Percentiles rank a stretch among this genome's conserved stretches.
Conservation (phyloP, 345 rosid species). For the Murraya koenigii region DNA sequence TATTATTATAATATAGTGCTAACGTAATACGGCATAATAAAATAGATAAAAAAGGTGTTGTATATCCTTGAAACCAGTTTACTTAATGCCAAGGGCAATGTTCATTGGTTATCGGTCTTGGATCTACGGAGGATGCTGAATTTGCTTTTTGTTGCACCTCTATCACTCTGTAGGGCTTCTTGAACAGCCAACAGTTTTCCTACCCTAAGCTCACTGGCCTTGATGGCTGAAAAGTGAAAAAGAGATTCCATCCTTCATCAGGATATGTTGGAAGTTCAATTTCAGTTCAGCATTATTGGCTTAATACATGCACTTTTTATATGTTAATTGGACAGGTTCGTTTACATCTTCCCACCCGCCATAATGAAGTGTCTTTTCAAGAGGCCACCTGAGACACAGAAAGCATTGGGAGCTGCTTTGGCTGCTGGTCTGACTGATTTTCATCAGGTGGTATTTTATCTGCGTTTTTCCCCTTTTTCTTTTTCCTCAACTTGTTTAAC, state of each 20-base stretch:
- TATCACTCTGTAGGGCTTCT: background rate
- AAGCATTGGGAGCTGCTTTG: constrained; percentile 77
- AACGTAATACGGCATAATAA: no score
- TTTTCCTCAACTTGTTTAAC: background rate
- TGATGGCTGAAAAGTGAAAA: background rate
- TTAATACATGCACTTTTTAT: constrained; percentile 16
- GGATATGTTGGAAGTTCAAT: constrained; percentile 9
- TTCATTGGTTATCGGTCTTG: constrained; percentile 3
- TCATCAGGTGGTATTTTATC: constrained; percentile 57
- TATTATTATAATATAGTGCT: no score
- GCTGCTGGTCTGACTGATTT: constrained; percentile 84
- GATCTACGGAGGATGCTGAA: background rate
- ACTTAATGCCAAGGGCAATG: background rate
- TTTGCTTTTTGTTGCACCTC: background rate
- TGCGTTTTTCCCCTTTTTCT: background rate
- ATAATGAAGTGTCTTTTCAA: constrained; percentile 90
- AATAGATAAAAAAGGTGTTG: background rate
- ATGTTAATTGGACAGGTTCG: constrained; percentile 61
- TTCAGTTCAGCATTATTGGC: constrained; percentile 5
- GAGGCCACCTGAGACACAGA: constrained; percentile 95
- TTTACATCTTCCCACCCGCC: constrained; percentile 86
- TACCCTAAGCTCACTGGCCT: background rate
- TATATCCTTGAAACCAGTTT: background rate
- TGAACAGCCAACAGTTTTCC: background rate
- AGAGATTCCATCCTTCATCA: background rate